Conservation (phyloP, 768 basidiomycete genomes). For the Psilocybe subaeruginosa region DNA sequence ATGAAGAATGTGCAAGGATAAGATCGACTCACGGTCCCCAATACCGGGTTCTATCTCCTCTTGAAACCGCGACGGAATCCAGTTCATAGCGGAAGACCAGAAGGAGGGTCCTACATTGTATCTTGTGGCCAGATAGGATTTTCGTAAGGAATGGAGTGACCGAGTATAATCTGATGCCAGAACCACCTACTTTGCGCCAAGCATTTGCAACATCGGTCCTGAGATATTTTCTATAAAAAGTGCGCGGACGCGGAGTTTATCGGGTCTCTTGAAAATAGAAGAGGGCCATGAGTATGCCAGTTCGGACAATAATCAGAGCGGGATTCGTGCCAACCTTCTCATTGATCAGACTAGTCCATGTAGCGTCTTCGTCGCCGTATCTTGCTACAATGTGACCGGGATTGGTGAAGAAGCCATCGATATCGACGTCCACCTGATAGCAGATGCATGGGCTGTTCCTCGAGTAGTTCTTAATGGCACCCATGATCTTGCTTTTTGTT, state of each 20-base stretch:
- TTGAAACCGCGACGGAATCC: conserved; percentile 71
- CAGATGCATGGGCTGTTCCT: conserved; percentile 29
- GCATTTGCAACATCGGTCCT: conserved; percentile 59
- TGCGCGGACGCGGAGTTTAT: conserved; percentile 47
- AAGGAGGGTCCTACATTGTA: conserved; percentile 69
- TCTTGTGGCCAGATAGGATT: conserved; percentile 26
- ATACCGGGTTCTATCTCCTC: conserved; percentile 42
- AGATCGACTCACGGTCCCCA: conserved; percentile 53
- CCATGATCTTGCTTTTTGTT: conserved; percentile 40
- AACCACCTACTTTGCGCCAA: conserved; percentile 54
- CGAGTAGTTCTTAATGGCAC: conserved; percentile 37
- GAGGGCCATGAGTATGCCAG: not conserved
- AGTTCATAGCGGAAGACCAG: conserved; percentile 66
- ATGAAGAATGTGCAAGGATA: not conserved
- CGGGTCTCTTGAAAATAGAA: conserved; percentile 30
- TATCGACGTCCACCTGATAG: conserved; percentile 45
- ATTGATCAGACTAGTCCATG: conserved; percentile 41
- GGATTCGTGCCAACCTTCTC: conserved; percentile 23
- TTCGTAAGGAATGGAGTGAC: conserved; percentile 24
- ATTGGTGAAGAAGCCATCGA: conserved; percentile 39
- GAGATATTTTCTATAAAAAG: conserved; percentile 58
- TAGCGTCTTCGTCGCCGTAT: conserved; percentile 26
- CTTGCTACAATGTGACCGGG: conserved; percentile 25
- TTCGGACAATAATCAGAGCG: not conserved
- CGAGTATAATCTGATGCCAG: conserved; percentile 45